Evolutionary conservation across 129 eudicot species (phyloP), one percentile per base, ranked within the genome.

Genomic region (Artemisia annua): DNA sequence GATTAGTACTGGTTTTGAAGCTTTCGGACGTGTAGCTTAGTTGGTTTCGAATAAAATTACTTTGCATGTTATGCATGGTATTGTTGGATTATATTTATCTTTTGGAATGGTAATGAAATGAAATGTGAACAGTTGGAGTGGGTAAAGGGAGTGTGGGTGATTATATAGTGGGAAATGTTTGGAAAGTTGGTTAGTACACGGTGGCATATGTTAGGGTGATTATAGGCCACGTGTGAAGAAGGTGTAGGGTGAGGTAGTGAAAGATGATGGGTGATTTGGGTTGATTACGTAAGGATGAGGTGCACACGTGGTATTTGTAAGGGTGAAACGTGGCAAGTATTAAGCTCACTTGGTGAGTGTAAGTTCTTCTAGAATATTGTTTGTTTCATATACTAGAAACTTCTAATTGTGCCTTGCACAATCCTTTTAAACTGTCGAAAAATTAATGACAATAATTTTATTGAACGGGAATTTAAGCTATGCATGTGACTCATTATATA

Each of bases 191-290:
- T 71, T 58, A 24, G 77, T 63, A 78, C 77, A 78, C 72, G 72
- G 77, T 78, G 82, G 82, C 72, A 26, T 10, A 9, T 4, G 54
- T 48, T 35, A 53, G 18, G 57, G 60, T 52, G 51, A 63, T 53
- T 22, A 63, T 7, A 20, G 15, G 16, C 77, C 71, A 70, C 77
- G 81, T 78, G 76, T 71, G 13, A 39, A 14, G 69, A 11, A 11
- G 49, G n/a, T 10, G 71, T 62, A 43, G 43, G 43, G 43, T 35
- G 43, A 35, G 43, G 43, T 5, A 35, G 8, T 6, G 43, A 35
- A 35, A 35, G 43, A 35, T 35, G 43, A 35, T 63, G 76, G 71
- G 53, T 70, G 82, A 78, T 70, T 70, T 51, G 77, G 59, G n/a
- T 11, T 78, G 77, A 32, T 70, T 26, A 78, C 77, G 59, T 71